phyloP scores from a whole-genome alignment of 148 eudicot genomes.

The Selenicereus undatus region DNA sequence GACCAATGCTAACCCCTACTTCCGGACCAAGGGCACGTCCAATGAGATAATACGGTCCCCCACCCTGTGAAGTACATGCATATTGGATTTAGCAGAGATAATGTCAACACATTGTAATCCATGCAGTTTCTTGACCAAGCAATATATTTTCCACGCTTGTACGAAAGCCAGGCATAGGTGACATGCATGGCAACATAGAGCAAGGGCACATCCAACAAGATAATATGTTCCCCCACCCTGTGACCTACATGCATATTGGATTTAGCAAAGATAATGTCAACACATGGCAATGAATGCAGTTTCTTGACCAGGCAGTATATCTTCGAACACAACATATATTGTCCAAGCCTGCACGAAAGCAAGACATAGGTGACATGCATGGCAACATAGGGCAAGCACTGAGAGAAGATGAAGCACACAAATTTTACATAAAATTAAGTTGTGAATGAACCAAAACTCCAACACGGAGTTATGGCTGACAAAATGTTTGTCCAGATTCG shows the following conservation, averaged over 20 bases:
- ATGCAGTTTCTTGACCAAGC: neutral
- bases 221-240: slow-evolving; percentile 99
- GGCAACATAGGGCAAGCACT: neutral
- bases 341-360: neutral
- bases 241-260: neutral
- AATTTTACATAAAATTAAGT: neutral
- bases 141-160: too few relatives aligned
- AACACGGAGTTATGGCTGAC: neutral
- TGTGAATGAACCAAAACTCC: neutral
- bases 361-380: neutral
- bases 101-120: neutral
- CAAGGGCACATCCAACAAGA: slow-evolving; percentile 99
- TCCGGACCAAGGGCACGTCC: slow-evolving; percentile 99
- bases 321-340: neutral
- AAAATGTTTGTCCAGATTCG: neutral
- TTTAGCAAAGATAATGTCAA: neutral
- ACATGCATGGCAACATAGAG: slow-evolving; percentile 26
- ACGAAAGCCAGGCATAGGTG: too few relatives aligned
- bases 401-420: neutral
- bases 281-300: slow-evolving; percentile 3
- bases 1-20: slow-evolving; percentile 99
- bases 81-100: neutral
- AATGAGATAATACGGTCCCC: slow-evolving; percentile 99
- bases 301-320: neutral
- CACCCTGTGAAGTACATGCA: slow-evolving; percentile 53